These are phyloP conservation scores for Pseudozyma pruni DNA, from an alignment of 1,284 basidiomycete genomes.

Conservation along the genomic window DNA sequence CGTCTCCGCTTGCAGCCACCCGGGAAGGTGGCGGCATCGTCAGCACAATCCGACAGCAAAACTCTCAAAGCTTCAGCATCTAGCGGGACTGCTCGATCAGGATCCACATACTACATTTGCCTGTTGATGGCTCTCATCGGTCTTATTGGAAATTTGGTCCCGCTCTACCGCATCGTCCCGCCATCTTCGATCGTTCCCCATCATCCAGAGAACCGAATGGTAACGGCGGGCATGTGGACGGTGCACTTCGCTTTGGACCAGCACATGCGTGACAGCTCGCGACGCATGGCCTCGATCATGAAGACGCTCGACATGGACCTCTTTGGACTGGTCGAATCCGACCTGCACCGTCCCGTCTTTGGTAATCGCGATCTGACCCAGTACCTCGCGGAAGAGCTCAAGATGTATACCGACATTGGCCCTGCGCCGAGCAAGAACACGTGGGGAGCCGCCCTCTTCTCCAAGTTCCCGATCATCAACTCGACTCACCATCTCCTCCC, in stretches of 20 bases:
- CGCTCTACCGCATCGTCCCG: conserved; percentile 71
- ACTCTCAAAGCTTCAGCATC: conserved; percentile 4
- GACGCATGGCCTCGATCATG: conserved; percentile 79
- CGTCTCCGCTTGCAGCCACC: conserved; percentile 5
- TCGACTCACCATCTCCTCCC: conserved; percentile 89
- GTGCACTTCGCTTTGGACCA: conserved; percentile 64
- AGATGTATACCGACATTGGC: conserved; percentile 78
- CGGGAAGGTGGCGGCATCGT: neutral
- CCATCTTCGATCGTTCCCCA: conserved; percentile 75
- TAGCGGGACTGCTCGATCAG: conserved; percentile 2
- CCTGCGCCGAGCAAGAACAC: conserved; percentile 90
- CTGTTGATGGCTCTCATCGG: conserved; percentile 41
- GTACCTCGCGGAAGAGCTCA: conserved; percentile 73
- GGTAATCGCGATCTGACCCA: conserved; percentile 79
- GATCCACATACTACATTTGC: conserved; percentile 44
- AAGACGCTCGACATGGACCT: conserved; percentile 67
- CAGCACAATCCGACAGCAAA: conserved; percentile 5
- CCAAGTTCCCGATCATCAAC: conserved; percentile 85
- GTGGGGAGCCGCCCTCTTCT: conserved; percentile 72
- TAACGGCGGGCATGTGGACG: conserved; percentile 93
- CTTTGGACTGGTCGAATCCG: conserved; percentile 79
- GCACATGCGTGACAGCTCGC: conserved; percentile 64
- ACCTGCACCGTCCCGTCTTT: conserved; percentile 83
- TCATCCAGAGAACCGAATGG: conserved; percentile 76
- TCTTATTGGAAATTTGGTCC: conserved; percentile 45